Percentiles rank a stretch among this genome's conserved stretches.
Evolutionary conservation across 2,329 filamentous ascomycete genomes (phyloP).

Genomic region (Colletotrichum sp.): DNA sequence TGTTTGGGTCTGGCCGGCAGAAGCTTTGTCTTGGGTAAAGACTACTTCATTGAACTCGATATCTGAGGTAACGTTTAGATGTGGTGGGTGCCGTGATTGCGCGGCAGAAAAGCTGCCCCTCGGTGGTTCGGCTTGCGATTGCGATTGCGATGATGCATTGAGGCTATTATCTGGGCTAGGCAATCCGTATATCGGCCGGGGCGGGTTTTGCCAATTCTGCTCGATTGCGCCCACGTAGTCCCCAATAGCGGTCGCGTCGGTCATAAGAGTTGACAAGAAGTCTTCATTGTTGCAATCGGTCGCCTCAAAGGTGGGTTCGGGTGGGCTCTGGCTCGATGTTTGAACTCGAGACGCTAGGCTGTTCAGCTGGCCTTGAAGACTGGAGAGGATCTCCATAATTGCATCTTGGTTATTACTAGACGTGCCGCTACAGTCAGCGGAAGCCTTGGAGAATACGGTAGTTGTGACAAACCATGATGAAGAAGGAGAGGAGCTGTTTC

Average conservation of each 20-base stretch:
- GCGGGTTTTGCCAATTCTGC: neutral
- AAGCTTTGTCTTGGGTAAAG: neutral
- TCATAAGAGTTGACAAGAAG: neutral
- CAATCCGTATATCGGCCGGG: constrained; percentile 27
- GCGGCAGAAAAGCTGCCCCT: neutral
- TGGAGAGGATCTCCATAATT: neutral
- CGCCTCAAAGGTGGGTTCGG: neutral
- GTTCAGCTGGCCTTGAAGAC: constrained; percentile 5
- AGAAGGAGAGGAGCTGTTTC: neutral
- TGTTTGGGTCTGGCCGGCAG: neutral
- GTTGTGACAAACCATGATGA: neutral
- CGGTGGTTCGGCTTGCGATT: constrained; percentile 24
- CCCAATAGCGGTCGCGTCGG: neutral
- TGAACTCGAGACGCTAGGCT: neutral
- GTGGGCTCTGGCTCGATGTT: neutral
- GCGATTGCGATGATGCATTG: constrained; percentile 22
- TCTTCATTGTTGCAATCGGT: neutral
- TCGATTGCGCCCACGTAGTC: neutral
- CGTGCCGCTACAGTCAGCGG: neutral
- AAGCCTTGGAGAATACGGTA: neutral
- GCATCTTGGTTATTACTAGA: neutral
- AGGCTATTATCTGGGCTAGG: constrained; percentile 31
- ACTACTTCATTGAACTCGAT: neutral
- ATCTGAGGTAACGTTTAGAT: neutral
- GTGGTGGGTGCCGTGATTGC: neutral